Conservation (phyloP, 2,329 filamentous ascomycete species). For the Allantophomopsis cytisporea region DNA sequence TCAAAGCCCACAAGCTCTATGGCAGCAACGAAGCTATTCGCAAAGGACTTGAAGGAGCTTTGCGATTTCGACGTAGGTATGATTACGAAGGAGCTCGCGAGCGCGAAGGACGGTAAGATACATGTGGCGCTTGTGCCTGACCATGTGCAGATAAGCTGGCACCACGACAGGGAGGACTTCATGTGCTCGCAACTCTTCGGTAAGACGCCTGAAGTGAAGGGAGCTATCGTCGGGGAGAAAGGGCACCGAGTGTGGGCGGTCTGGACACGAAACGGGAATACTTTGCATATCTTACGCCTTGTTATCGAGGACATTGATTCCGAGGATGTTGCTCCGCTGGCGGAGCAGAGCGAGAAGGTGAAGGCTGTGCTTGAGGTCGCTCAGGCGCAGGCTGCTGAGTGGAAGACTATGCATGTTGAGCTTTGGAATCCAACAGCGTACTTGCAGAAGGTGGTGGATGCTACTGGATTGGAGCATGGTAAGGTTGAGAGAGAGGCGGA, state of each 20-base stretch:
- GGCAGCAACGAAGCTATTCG: slow-evolving; percentile 32
- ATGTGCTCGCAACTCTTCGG: slow-evolving; percentile 51
- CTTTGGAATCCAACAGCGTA: slow-evolving; percentile 69
- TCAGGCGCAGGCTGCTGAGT: slow-evolving; percentile 55
- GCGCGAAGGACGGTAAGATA: slow-evolving; percentile 25
- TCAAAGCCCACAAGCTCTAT: slow-evolving; percentile 18
- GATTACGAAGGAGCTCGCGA: slow-evolving; percentile 38
- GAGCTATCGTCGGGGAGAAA: slow-evolving; percentile 47
- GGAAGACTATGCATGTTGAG: slow-evolving; percentile 57
- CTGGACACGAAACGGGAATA: slow-evolving; percentile 59
- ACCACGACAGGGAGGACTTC: slow-evolving; percentile 71
- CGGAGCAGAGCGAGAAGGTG: slow-evolving; percentile 37
- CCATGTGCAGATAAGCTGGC: slow-evolving; percentile 57
- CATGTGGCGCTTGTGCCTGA: slow-evolving; percentile 57
- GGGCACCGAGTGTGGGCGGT: slow-evolving; percentile 57
- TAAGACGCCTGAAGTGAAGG: slow-evolving; percentile 44
- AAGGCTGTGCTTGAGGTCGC: slow-evolving; percentile 52
- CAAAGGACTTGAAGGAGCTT: slow-evolving; percentile 44
- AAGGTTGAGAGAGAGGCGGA: slow-evolving; percentile 44
- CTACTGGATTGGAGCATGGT: slow-evolving; percentile 30
- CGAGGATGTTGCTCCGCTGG: slow-evolving; percentile 15
- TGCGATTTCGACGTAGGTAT: slow-evolving; percentile 50
- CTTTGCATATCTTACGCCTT: slow-evolving; percentile 54
- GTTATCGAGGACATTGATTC: slow-evolving; percentile 44
- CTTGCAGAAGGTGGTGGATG: slow-evolving; percentile 31